Evolutionary conservation across 1,284 basidiomycete genomes (phyloP).

Genomic region (Fomitopsis palustris): DNA sequence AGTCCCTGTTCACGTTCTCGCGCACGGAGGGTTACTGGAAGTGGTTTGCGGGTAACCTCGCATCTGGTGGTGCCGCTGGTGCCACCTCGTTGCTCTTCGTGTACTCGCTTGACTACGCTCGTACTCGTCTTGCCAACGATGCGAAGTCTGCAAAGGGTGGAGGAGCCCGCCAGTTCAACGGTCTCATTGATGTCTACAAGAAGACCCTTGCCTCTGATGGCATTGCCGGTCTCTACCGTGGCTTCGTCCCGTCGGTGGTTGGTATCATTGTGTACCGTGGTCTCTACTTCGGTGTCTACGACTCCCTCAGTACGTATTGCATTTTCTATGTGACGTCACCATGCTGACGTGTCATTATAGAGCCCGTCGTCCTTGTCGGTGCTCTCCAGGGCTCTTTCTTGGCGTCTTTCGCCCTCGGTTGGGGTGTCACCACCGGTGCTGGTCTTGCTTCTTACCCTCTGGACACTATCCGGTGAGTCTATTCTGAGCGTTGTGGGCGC

Average conservation of each 20-base stretch:
- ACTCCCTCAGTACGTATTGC: slow-evolving; percentile 75
- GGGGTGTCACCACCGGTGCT: slow-evolving; percentile 94
- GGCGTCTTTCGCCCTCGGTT: slow-evolving; percentile 88
- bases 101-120: slow-evolving; percentile 96
- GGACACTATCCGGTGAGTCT: slow-evolving; percentile 82
- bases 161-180: slow-evolving; percentile 93
- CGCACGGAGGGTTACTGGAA: slow-evolving; percentile 87
- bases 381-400: slow-evolving; percentile 87
- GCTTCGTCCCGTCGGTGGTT: slow-evolving; percentile 91
- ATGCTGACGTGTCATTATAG: slow-evolving; percentile 38
- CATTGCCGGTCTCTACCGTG: slow-evolving; percentile 91
- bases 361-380: slow-evolving; percentile 90
- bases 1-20: slow-evolving; percentile 91
- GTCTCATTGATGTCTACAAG: slow-evolving; percentile 90
- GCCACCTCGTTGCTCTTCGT: slow-evolving; percentile 95
- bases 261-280: slow-evolving; percentile 97
- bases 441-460: slow-evolving; percentile 95
- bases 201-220: slow-evolving; percentile 91
- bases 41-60: slow-evolving; percentile 91
- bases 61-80: slow-evolving; percentile 97
- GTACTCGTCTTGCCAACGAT: slow-evolving; percentile 97
- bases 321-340: neutral
- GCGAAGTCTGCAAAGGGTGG: slow-evolving; percentile 91
- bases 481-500: neutral
- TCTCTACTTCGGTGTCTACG: slow-evolving; percentile 94